phyloP scores from a whole-genome alignment of 192 early-diverging fungal species.

The Blastocladiella britannica region DNA sequence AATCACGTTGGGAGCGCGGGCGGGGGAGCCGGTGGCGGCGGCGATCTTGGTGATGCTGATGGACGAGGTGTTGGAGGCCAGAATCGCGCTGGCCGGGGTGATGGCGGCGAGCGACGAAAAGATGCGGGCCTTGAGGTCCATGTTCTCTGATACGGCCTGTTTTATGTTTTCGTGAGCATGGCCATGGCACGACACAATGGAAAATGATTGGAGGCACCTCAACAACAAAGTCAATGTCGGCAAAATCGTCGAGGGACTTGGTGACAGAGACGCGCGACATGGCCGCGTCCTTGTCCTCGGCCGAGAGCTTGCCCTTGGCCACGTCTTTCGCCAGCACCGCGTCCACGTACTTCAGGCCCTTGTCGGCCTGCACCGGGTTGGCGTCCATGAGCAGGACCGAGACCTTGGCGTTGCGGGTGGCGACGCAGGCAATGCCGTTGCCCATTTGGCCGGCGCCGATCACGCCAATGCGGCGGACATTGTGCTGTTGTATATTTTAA shows the following conservation, averaged over 20 bases:
- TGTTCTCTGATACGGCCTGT: constrained; percentile 67
- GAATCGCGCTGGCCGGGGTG: constrained; percentile 46
- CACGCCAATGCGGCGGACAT: constrained; percentile 40
- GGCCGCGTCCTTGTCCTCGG: constrained; percentile 41
- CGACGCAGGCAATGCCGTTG: constrained; percentile 73
- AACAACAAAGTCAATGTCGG: constrained; percentile 63
- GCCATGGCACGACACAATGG: background rate
- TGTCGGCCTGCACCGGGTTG: constrained; percentile 49
- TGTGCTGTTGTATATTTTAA: too few species aligned
- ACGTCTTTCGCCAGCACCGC: constrained; percentile 74
- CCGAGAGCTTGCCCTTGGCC: constrained; percentile 63
- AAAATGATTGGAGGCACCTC: constrained; percentile 34
- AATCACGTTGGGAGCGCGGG: constrained; percentile 37
- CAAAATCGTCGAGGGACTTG: constrained; percentile 33
- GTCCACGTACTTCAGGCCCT: constrained; percentile 69
- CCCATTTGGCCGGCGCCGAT: constrained; percentile 95
- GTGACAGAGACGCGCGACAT: constrained; percentile 40
- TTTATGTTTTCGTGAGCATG: too few species aligned
- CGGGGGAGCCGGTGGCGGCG: constrained; percentile 39
- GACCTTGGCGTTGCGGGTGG: constrained; percentile 57
- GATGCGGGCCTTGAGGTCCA: constrained; percentile 55
- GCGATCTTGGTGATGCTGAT: constrained; percentile 96
- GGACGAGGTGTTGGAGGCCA: constrained; percentile 91
- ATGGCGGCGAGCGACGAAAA: constrained; percentile 53
- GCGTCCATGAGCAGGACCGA: constrained; percentile 64